Conservation (phyloP, 345 rosid genomes). For the Citrus cavaleriei region DNA sequence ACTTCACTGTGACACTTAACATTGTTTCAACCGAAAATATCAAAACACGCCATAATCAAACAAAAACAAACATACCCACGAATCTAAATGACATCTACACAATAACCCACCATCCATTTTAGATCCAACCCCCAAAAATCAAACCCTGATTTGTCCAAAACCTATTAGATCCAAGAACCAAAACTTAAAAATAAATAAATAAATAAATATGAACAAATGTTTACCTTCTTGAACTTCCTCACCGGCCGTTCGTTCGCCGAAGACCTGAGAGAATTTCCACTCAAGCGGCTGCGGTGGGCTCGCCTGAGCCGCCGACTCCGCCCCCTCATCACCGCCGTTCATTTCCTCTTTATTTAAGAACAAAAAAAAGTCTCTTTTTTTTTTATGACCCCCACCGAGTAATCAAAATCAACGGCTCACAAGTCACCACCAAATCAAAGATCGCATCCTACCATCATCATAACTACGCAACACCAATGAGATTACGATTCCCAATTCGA, state of each 20-base stretch:
- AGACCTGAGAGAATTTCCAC: slow-evolving; percentile 95
- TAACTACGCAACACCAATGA: neutral
- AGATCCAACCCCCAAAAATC: slow-evolving; percentile 51
- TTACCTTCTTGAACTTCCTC: slow-evolving; percentile 90
- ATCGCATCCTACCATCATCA: slow-evolving; percentile 23
- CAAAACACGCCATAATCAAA: slow-evolving; percentile 12
- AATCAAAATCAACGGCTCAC: slow-evolving; percentile 24
- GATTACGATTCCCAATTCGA: slow-evolving; percentile 19
- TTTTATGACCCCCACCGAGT: neutral
- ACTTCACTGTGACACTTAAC: neutral
- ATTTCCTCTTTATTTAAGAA: slow-evolving; percentile 18
- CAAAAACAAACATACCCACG: slow-evolving; percentile 26
- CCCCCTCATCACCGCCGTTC: slow-evolving; percentile 66
- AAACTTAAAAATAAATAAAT: neutral
- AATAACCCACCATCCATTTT: slow-evolving; percentile 46
- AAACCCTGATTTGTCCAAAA: slow-evolving; percentile 28
- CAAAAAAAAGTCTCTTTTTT: neutral
- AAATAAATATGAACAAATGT: neutral
- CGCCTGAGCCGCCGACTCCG: slow-evolving; percentile 33
- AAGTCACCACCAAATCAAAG: slow-evolving; percentile 27
- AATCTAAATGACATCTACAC: slow-evolving; percentile 24
- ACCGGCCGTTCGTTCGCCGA: slow-evolving; percentile 87
- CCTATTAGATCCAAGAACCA: slow-evolving; percentile 41
- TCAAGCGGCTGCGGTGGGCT: slow-evolving; percentile 62
- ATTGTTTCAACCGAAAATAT: neutral